Percentiles rank a stretch among this genome's conserved stretches.
These are phyloP conservation scores for Nakazawaea anatomiae DNA, from an alignment of 805 yeast genomes.

Conservation along the genomic window DNA sequence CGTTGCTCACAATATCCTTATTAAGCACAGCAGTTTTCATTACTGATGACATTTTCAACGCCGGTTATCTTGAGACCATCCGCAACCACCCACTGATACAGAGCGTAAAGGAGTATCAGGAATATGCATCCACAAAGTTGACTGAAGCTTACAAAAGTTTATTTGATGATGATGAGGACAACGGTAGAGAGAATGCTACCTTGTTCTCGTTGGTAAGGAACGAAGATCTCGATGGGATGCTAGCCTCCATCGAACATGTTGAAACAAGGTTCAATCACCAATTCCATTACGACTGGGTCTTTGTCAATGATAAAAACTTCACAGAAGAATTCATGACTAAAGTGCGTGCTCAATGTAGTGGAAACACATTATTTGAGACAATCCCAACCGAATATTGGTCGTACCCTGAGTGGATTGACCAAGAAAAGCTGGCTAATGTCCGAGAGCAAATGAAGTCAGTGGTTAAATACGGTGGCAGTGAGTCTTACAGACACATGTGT, in stretches of 20 bases:
- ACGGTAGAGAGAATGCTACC: constrained; percentile 47
- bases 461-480: constrained; percentile 53
- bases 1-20: background rate
- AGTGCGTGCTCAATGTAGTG: constrained; percentile 30
- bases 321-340: constrained; percentile 28
- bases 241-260: constrained; percentile 29
- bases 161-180: background rate
- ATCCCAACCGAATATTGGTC: constrained; percentile 44
- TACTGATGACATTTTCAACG: background rate
- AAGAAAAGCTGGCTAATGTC: constrained; percentile 22
- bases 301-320: constrained; percentile 43
- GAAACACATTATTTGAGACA: constrained; percentile 33
- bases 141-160: background rate
- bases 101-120: background rate
- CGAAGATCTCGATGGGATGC: constrained; percentile 28
- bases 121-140: background rate
- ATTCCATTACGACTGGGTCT: constrained; percentile 36
- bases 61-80: background rate
- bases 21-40: background rate
- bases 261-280: constrained; percentile 32
- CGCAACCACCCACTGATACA: background rate
- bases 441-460: constrained; percentile 21
- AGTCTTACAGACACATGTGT: constrained; percentile 68
- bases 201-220: constrained; percentile 43
- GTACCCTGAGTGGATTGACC: constrained; percentile 37